These are phyloP conservation scores for Fusarium nodosum DNA, from an alignment of 2,329 filamentous ascomycete genomes.

Conservation along the genomic window DNA sequence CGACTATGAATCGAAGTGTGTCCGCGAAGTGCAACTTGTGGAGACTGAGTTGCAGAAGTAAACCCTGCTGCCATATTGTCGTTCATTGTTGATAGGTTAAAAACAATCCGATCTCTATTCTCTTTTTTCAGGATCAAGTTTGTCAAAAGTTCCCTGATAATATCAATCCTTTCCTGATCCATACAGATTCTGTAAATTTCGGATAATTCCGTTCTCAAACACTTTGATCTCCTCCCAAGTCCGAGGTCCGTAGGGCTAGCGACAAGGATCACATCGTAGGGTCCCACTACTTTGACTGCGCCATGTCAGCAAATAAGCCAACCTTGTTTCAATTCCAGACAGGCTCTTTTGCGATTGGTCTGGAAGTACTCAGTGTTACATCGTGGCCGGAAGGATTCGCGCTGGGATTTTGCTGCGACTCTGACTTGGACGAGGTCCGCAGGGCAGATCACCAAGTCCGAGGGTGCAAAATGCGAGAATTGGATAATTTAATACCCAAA, in stretches of 20 bases:
- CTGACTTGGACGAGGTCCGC: background rate
- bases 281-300: constrained; percentile 4
- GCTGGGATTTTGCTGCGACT: background rate
- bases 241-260: constrained; percentile 25
- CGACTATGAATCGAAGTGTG: fast-evolving
- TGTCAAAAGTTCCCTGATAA: background rate
- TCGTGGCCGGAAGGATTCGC: constrained; percentile 6
- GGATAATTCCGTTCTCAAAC: background rate
- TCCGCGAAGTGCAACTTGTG: background rate
- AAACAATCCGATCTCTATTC: background rate
- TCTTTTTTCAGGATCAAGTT: background rate
- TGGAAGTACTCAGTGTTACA: background rate
- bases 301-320: constrained; percentile 21
- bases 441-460: constrained; percentile 25
- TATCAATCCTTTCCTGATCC: background rate
- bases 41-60: background rate
- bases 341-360: background rate
- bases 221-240: background rate
- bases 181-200: background rate
- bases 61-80: background rate
- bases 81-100: background rate
- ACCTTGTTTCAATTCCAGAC: constrained; percentile 6
- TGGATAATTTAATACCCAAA: background rate
- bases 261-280: background rate
- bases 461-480: constrained; percentile 12